Percentiles rank a stretch among this genome's conserved stretches.
Conservation (phyloP, 208 protist species). For the Trypanosoma lewisi region DNA sequence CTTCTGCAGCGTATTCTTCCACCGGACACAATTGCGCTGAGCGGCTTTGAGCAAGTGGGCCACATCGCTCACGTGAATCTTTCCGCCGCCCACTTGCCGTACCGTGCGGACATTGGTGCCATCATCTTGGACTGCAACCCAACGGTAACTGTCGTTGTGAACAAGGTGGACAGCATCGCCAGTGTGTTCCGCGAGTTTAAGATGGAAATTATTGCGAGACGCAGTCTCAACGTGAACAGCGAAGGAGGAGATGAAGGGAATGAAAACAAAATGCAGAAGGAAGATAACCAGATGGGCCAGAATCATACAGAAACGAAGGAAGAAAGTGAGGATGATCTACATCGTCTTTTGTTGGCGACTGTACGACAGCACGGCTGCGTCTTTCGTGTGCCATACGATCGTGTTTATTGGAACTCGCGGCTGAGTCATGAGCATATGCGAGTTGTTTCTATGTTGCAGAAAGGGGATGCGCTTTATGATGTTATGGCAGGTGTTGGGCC, state of each 20-base stretch:
- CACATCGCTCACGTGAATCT: constrained; percentile 99
- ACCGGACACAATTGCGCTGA: constrained; percentile 29
- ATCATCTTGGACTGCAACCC: constrained; percentile 96
- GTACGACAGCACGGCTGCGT: constrained; percentile 92
- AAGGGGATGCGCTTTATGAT: constrained; percentile 87
- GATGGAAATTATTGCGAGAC: constrained; percentile 95
- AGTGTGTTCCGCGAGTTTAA: constrained; percentile 96
- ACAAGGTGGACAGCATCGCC: constrained; percentile 95
- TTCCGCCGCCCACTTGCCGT: constrained; percentile 86
- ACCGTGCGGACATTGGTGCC: constrained; percentile 91
- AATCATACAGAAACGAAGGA: constrained; percentile 3
- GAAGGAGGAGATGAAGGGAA: background rate
- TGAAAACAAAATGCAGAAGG: background rate
- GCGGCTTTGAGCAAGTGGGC: constrained; percentile 89
- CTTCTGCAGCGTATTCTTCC: constrained; percentile 57
- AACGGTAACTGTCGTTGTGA: constrained; percentile 94
- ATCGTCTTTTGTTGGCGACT: constrained; percentile 55
- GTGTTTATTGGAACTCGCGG: constrained; percentile 98
- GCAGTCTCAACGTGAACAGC: constrained; percentile 25
- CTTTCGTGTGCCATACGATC: constrained; percentile 95
- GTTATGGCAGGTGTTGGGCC: constrained; percentile 98
- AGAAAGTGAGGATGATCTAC: constrained; percentile 28
- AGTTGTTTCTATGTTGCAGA: constrained; percentile 75
- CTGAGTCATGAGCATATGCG: constrained; percentile 94
- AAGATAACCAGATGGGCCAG: background rate